Base-by-base conservation (phyloP, 345 rosid genomes). In the Eucalyptus dawsonii region DNA sequence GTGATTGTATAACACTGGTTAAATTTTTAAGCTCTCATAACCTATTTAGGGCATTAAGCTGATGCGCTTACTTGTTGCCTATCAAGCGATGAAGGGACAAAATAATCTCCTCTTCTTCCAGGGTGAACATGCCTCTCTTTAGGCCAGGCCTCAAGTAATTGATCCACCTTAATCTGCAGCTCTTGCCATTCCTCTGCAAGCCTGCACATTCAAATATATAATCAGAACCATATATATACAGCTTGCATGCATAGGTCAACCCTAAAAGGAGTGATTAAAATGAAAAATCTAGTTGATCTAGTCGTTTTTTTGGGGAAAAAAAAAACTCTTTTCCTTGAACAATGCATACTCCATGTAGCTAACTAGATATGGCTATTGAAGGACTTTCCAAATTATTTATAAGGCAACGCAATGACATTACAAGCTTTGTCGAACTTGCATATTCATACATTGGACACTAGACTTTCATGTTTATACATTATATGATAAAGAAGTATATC, bases 141-240 rank as follows among this genome's bases (percentile, higher is more conserved):
- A 97, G 90, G 5, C 99, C 99, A 51, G 99, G 99, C 87, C 96
- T 94, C 91, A 97, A 92, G 93, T 97, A 97, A 93, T 97, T 97
- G 80, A 97, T 96, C 99, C 99, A 97, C 86, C 99, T 95, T 81
- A 97, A 89, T 86, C 99, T 94, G 93, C 99, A 97, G 92, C 99
- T 97, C 93, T 97, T 97, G 62, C 99, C 99, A 85, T 97, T 97
- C 91, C 99, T 95, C 89, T 92, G 95, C 92, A 97, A 88, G 17
- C 99, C 99, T 97, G 95, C 90, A 87, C 29, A 31, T 27, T 40
- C 85, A 37, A 34, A 27, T 89, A 25, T 17, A 51, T 56, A 19
- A 40, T 34, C 50, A 34, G 34, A 87, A 86, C 83, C 14, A 37
- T 76, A 11, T 76, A 76, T 40, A 11, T 21, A 76, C 45, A 37